A percentile compares a stretch with the other conserved stretches of the same genome.
These are phyloP conservation scores for Moesziomyces antarcticus DNA, from an alignment of 1,284 basidiomycete species.

Conservation along the genomic window DNA sequence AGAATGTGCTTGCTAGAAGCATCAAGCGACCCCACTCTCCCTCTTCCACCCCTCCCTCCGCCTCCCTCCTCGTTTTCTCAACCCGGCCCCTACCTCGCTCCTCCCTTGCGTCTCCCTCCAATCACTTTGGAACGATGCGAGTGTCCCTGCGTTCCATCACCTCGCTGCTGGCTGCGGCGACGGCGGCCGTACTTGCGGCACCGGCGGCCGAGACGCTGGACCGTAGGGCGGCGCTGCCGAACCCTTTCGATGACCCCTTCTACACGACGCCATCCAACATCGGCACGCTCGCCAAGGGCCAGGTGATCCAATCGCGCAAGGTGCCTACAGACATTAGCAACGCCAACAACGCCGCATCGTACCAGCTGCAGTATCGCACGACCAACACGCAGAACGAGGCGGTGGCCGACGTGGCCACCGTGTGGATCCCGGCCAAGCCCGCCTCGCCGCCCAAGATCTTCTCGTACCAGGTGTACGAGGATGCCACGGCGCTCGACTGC, in stretches of 20 bases:
- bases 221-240: constrained; percentile 9
- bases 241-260: constrained; percentile 53
- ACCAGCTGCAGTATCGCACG: constrained; percentile 55
- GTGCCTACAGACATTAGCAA: constrained; percentile 32
- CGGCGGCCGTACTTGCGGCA: constrained; percentile 14
- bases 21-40: no score
- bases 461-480: constrained; percentile 48
- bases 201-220: constrained; percentile 11
- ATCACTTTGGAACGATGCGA: not conserved
- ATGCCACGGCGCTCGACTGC: constrained; percentile 47
- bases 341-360: constrained; percentile 31
- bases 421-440: constrained; percentile 50
- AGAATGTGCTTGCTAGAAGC: no score
- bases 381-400: constrained; percentile 29
- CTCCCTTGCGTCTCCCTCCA: not conserved
- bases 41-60: no score
- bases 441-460: constrained; percentile 50
- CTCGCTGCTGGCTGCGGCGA: constrained; percentile 14
- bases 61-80: not conserved
- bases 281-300: constrained; percentile 33
- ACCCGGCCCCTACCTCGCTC: not conserved
- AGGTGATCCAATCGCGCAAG: constrained; percentile 42
- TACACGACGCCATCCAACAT: constrained; percentile 40
- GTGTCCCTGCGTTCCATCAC: not conserved
- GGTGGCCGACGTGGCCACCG: constrained; percentile 42